Evolutionary conservation across 176 grass and related monocot species (phyloP), one percentile per base, ranked within the genome.

Genomic region (Musa beccarii): DNA sequence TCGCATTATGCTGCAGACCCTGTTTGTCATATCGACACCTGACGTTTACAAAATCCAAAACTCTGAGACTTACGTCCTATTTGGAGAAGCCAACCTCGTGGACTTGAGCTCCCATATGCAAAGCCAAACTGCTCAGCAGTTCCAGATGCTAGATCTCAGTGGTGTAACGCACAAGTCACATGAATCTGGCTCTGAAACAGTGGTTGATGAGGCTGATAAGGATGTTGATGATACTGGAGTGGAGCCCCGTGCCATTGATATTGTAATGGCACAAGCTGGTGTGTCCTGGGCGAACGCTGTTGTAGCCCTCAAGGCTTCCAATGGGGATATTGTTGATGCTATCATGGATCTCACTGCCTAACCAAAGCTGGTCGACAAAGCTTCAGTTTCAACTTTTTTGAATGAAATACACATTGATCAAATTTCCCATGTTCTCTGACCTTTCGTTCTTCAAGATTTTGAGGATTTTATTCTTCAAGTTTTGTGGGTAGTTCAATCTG

Each of bases 1-100:
- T 72, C 3, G 7, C 14, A 29, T 1, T 57, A 10, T 2, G 3
- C 50, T 74, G 17, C 71, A 74, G 71, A 57, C 34, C 52, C 53
- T 74, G 6, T 74, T 74, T 74, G 51, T 74, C 12, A 57, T 74
- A 56, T 74, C 71, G 17, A 53, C 56, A 5, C 71, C 71, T 55
- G 71, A 74, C 9, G 71, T 74, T 56, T 74, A 56, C 52, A 74
- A 74, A 74, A 74, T 12, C 23, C 71, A 52, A 34, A 74, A 74
- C 53, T 57, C 71, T 6, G 71, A 74, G 53, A 55, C 71, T 12
- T 74, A 74, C 21, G 71, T 74, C 12, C 21, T 55, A 57, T 74
- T 74, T 29, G 71, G 71, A 10, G 71, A 57, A 22, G 71, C 71
- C 26, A 57, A 74, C 23, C 29, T 74, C 17, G 52, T 55, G 11